Base-by-base conservation (phyloP, 352 stramenopile genomes). In the Phytophthora sp. region DNA sequence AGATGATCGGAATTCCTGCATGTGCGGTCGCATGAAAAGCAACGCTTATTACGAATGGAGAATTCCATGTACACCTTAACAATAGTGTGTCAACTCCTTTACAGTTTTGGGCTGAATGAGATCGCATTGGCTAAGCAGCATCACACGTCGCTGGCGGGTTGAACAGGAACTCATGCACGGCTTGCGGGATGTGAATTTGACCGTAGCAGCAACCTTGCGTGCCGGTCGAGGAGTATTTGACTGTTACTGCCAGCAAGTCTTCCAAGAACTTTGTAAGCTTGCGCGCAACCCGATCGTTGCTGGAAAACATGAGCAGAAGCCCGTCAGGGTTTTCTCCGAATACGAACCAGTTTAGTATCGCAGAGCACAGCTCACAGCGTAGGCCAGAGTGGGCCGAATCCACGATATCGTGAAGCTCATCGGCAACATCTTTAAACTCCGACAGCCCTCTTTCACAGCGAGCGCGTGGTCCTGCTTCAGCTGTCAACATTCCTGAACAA, bases 1-100 rank as follows among this genome's bases (percentile, higher is more conserved):
- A 0, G 79, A 73, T 6, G 81, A 59, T 32, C 77, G 65, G 31
- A 90, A 82, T 45, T 92, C 80, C n/a, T 81, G 80, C 6, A 90
- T 69, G 54, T 85, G 77, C 31, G 82, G 77, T 12, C 82, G 76
- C 60, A 89, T 89, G n/a, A n/a, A n/a, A n/a, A n/a, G n/a, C n/a
- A n/a, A n/a, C n/a, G n/a, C n/a, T n/a, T n/a, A n/a, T n/a, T n/a
- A n/a, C n/a, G n/a, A n/a, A n/a, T n/a, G n/a, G n/a, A n/a, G n/a
- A n/a, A n/a, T n/a, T n/a, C n/a, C n/a, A n/a, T n/a, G n/a, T n/a
- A n/a, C n/a, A n/a, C n/a, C n/a, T n/a, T n/a, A n/a, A n/a, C n/a
- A n/a, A n/a, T n/a, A n/a, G n/a, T n/a, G n/a, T n/a, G n/a, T n/a
- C n/a, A n/a, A n/a, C n/a, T n/a, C n/a, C n/a, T n/a, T n/a, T n/a